Evolutionary conservation across 805 yeast genomes (phyloP), one percentile per base, ranked within the genome.

Genomic region (Suhomyces vadensis): DNA sequence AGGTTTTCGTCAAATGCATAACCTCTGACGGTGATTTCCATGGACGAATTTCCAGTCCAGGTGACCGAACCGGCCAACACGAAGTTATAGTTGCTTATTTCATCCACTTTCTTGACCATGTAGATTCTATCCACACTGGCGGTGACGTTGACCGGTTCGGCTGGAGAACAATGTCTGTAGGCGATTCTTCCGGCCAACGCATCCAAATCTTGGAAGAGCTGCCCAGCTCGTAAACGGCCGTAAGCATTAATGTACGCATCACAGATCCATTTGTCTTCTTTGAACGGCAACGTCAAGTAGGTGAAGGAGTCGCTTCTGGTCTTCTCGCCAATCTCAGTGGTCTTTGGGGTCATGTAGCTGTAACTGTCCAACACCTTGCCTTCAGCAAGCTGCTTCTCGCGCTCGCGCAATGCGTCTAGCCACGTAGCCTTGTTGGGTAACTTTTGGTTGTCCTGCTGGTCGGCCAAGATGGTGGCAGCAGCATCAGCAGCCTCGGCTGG

Each of bases 171-270:
- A 63, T 91, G 97, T 58, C 87, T 78, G 63, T 90, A 87, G 17
- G 96, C 96, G 56, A 91, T 90, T 59, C 92, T 82, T 26, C 97
- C 98, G 2, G 97, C 96, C 48, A 91, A 71, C 4, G 96, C 91
- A 60, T 91, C 98, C 57, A 91, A 72, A 65, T 91, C 98, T 71
- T 91, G 97, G 65, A 91, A 91, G 51, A 91, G 73, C 63, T 90
- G 96, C 31, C 97, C 98, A 55, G 88, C 88, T 58, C 97, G 75
- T 58, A 90, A 74, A 51, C 96, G 77, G n/a, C 97, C 97, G 46
- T 83, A 85, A 3, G 96, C 91, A 63, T 87, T 87, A 56, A 88
- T 85, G 59, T 91, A 91, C 37, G 90, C 80, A 60, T 91, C 98
- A 50, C 95, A 80, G 22, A 89, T 72, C 81, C 85, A 82, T 26